Conservation (phyloP, 139 green algal genomes). For the Zygnema cylindricum region DNA sequence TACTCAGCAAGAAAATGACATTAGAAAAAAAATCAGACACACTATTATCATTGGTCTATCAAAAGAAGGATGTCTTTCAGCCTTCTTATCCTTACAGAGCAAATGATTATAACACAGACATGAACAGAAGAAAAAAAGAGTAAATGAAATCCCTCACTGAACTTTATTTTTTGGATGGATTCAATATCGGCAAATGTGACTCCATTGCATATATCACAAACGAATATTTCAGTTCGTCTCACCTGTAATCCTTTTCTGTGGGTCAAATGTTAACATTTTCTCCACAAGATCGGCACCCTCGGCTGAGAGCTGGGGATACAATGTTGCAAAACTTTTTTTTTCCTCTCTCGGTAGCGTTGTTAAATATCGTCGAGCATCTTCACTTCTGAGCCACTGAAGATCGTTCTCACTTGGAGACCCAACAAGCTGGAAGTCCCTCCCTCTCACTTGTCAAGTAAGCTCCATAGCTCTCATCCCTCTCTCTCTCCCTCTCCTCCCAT, state of each 20-base stretch:
- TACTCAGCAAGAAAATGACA: too few species aligned
- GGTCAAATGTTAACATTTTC: constrained; percentile 71
- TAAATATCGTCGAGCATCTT: constrained; percentile 75
- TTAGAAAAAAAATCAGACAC: too few species aligned
- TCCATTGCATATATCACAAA: background rate
- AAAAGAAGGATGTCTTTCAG: too few species aligned
- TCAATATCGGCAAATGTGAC: background rate
- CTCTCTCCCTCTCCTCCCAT: too few species aligned
- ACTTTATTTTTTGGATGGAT: background rate
- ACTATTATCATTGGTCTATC: too few species aligned
- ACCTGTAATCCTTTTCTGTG: constrained; percentile 68
- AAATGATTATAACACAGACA: background rate
- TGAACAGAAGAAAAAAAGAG: background rate
- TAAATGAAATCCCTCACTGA: background rate
- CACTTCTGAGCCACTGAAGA: constrained; percentile 84
- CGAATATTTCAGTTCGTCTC: too few species aligned
- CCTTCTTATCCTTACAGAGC: too few species aligned
- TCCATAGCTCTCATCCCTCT: too few species aligned
- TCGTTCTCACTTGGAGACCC: constrained; percentile 88
- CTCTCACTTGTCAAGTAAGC: too few species aligned
- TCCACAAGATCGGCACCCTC: constrained; percentile 66
- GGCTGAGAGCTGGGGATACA: constrained; percentile 63
- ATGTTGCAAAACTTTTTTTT: background rate
- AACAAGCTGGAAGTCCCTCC: too few species aligned
- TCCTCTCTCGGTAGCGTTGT: constrained; percentile 43